These are phyloP conservation scores for Blastocystis sp. DNA, from an alignment of 352 stramenopile species.

Conservation along the genomic window DNA sequence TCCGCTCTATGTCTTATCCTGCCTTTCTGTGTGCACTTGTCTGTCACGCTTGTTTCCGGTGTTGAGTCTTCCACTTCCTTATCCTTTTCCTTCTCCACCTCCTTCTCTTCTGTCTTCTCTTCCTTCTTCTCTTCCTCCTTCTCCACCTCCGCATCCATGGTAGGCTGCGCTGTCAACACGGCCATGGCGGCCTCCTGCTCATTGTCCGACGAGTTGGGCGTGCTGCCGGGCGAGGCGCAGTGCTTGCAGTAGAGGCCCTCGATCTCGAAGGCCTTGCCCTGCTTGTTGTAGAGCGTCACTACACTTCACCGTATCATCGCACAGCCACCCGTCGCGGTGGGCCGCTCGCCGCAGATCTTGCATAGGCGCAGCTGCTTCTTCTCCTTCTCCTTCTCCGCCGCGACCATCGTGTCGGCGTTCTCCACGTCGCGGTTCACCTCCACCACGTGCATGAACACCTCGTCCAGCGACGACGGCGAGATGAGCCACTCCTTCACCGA, in stretches of 20 bases:
- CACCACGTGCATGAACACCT: constrained; percentile 44
- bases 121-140: background rate
- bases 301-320: background rate
- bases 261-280: constrained; percentile 4
- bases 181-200: background rate
- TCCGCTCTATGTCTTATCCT: background rate
- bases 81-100: background rate
- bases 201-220: background rate
- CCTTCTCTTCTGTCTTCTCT: constrained; percentile 2
- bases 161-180: background rate
- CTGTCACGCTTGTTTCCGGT: background rate
- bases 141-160: background rate
- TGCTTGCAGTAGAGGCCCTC: constrained; percentile 40
- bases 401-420: constrained; percentile 22
- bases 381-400: constrained; percentile 6
- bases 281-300: constrained; percentile 43
- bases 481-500: constrained; percentile 54
- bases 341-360: background rate
- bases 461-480: constrained; percentile 11
- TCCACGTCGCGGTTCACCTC: constrained; percentile 22
- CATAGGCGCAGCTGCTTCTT: background rate
- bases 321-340: background rate
- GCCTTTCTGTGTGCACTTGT: background rate
- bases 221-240: background rate
- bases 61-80: background rate